Base-by-base conservation (phyloP, 1,139 yeast genomes). In the Kurtzmaniella quercitrusa region DNA sequence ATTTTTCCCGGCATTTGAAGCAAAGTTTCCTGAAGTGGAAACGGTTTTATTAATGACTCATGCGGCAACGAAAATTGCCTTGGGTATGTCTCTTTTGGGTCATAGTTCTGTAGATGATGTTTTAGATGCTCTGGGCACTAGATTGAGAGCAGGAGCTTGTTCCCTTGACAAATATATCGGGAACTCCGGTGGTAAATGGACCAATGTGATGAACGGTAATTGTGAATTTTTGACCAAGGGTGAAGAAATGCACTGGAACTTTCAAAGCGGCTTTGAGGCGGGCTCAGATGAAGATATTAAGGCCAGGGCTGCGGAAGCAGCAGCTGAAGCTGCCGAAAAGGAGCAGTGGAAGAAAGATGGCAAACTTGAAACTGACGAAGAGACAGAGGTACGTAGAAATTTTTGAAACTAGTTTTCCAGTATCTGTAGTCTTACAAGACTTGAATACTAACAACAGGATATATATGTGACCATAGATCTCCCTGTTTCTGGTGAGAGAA, bases 181-280 rank as follows among this genome's bases (percentile, higher is more conserved):
- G 12, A 15, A 33, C 2, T 15, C 21, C 14, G 38, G 21, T 7
- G 58, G 54, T 3, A 58, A 63, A 6, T 88, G 95, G 91, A 55
- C 54, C 8, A 59, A 80, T 40, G 70, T 68, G 18, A 68, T 75
- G 73, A 84, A 83, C 56, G 96, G 96, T 16, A 76, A 79, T 49
- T 76, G 87, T 20, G 80, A 75, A 38, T 86, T 80, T 52, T 68
- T 88, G 49, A 60, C 74, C 2, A 63, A 74, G 7, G 96, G 96
- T n/a, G 95, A 88, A 60, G 95, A 87, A 61, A 86, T 88, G 93
- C 85, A 85, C 57, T 88, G 96, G 96, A 78, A 82, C 50, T 88
- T 88, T 66, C 80, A 78, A 55, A 66, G 63, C 43, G 76, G 75
- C 20, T 80, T 77, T 50, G 91, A 84, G 57, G 91, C 93, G 1